These are phyloP conservation scores for Tranzscheliella williamsii DNA, from an alignment of 1,284 basidiomycete species.

Conservation along the genomic window DNA sequence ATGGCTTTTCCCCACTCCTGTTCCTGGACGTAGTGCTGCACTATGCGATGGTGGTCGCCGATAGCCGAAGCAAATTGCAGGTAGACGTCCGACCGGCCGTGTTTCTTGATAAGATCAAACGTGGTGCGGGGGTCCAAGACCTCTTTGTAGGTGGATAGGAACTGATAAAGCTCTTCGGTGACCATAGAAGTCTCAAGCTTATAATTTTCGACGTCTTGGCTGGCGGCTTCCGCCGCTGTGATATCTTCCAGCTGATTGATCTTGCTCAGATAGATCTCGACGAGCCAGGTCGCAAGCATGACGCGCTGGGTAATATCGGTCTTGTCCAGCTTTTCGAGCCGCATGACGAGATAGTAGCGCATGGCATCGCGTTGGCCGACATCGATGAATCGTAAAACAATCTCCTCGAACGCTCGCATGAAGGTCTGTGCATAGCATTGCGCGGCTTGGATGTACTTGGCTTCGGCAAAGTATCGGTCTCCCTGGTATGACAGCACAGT, in stretches of 20 bases:
- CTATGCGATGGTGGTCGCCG: slow-evolving; percentile 79
- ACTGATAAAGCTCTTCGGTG: slow-evolving; percentile 88
- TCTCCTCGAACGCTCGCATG: slow-evolving; percentile 86
- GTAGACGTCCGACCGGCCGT: slow-evolving; percentile 89
- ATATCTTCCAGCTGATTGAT: slow-evolving; percentile 94
- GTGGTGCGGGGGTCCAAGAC: slow-evolving; percentile 82
- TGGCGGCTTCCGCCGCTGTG: slow-evolving; percentile 72
- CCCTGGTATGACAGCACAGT: slow-evolving; percentile 83
- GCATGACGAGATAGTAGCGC: slow-evolving; percentile 83
- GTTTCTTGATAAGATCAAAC: slow-evolving; percentile 88
- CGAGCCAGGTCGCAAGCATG: slow-evolving; percentile 98
- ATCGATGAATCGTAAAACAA: slow-evolving; percentile 86
- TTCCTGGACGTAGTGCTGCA: slow-evolving; percentile 89
- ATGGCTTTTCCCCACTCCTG: slow-evolving; percentile 91
- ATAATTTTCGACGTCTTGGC: slow-evolving; percentile 83
- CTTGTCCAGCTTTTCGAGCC: slow-evolving; percentile 80
- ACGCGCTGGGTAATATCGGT: slow-evolving; percentile 86
- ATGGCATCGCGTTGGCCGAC: slow-evolving; percentile 88
- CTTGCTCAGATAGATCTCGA: slow-evolving; percentile 95
- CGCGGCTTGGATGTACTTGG: slow-evolving; percentile 85
- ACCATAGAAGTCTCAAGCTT: slow-evolving; percentile 78
- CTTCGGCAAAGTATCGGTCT: slow-evolving; percentile 77
- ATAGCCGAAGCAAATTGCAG: slow-evolving; percentile 83
- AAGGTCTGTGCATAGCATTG: slow-evolving; percentile 74
- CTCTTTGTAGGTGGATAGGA: slow-evolving; percentile 75